Base-by-base conservation (phyloP, 2,329 filamentous ascomycete genomes). In the Aspergillus puulaauensis region DNA sequence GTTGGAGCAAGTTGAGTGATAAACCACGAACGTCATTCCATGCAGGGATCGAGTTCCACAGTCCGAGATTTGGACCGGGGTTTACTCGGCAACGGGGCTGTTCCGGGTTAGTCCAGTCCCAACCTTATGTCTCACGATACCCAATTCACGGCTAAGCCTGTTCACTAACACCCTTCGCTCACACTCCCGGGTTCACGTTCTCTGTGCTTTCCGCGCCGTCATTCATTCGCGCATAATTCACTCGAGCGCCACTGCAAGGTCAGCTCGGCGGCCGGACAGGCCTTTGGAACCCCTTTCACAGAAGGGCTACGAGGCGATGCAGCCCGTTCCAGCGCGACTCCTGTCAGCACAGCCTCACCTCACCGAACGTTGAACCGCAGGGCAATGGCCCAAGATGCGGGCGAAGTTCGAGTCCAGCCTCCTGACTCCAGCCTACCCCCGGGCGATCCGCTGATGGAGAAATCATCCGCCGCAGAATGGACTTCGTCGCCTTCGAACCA, bases 331-430 rank as follows among this genome's bases (percentile, higher is more conserved):
- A 64, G 56, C 54, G 61, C 64, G 63, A 60, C 56, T 61, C 61
- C 65, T 60, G 59, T 66, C 54, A 66, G 53, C 56, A 55, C 61
- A 57, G 60, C 60, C 52, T 60, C 64, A 63, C 58, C 50, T 61
- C 54, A 49, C 59, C 59, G 49, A 53, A 51, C 55, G 55, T 63
- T 64, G 61, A 63, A 60, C 52, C 59, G 47, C 56, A 64, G 60
- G 67, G 68, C 64, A 64, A 72, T 72, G 69, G 68, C 69, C 54
- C 66, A 69, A 51, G 67, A 70, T 72, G 69, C 60, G 61, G 61
- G 62, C 64, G 59, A 67, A 55, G 58, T 61, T 54, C 44, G 59
- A 59, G 59, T 62, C 52, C 66, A 63, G 56, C 54, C 61, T 59
- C 61, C 61, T 44, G 56, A 63, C 40, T 50, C 61, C 44, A 59